Evolutionary conservation across 805 yeast genomes (phyloP), one percentile per base, ranked within the genome.

Genomic region (Metschnikowia matae): DNA sequence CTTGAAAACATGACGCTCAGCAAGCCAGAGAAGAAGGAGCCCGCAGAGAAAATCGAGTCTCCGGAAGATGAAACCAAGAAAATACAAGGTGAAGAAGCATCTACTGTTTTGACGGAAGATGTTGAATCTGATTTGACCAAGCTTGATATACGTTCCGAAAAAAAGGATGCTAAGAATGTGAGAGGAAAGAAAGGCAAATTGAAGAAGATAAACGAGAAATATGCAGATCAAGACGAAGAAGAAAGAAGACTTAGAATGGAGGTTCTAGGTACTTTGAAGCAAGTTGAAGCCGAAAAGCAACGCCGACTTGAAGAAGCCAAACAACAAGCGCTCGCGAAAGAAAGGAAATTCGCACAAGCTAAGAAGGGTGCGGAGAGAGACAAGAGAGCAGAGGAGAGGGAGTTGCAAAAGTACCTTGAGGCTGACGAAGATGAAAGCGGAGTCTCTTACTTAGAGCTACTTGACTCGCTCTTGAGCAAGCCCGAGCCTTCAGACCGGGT

Each of bases 181-280:
- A 54, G 97, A 60, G 97, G 98, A 44, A 89, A 87, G 67, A 89
- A 85, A 62, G 85, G 87, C 37, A 90, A 90, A 62, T 62, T 87
- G 67, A 89, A 87, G 73, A 90, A 88, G 62, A 87, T 89, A 49
- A 85, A 85, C 38, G 76, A 80, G 53, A 92, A 91, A 62, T 92
- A 92, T 62, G 89, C 84, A 3, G 90, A 86, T 52, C 98, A 92
- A 68, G 98, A 92, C 64, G 97, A 89, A 47, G 94, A 87, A 50
- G 98, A 92, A 60, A 79, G 90, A 49, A 60, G 68, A 42, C 59
- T 85, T 50, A 77, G 95, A 56, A 82, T 92, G 87, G 82, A 85
- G 51, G 87, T 86, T 1, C 69, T 92, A 39, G 98, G 98, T 3
- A 87, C 96, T 0, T 71, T 88, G 61, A 89, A 89, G 56, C 83